Conservation (phyloP, 1,139 yeast species). For the Tardiomyces digboiensis region DNA sequence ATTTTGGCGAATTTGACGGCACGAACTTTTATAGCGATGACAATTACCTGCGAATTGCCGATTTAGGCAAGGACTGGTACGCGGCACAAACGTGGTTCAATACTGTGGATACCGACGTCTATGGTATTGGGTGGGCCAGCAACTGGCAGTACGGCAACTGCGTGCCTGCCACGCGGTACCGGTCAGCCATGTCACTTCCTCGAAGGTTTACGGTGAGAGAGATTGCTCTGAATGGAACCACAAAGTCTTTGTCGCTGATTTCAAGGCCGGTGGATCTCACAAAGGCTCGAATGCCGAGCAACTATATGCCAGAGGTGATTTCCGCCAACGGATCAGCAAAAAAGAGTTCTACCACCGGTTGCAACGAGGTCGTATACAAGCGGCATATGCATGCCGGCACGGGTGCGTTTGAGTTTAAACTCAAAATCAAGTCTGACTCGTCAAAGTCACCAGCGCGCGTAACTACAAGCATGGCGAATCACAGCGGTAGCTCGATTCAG, state of each 20-base stretch:
- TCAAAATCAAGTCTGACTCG: neutral
- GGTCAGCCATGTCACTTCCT: conserved; percentile 26
- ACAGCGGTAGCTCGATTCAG: neutral
- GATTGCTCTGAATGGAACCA: conserved; percentile 17
- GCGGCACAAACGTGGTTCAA: conserved; percentile 26
- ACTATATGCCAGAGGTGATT: no score
- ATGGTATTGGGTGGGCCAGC: conserved; percentile 29
- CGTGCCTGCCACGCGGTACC: conserved; percentile 28
- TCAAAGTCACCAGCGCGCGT: neutral
- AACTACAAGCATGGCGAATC: neutral
- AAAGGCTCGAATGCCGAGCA: no score
- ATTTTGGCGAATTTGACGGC: conserved; percentile 33
- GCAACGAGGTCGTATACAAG: no score
- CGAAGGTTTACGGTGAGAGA: conserved; percentile 23
- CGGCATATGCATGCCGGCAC: neutral
- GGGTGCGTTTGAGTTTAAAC: neutral
- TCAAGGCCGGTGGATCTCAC: no score
- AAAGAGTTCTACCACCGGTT: no score
- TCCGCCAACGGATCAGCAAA: no score
- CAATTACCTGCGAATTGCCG: conserved; percentile 21
- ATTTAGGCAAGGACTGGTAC: conserved; percentile 29
- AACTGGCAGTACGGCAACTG: conserved; percentile 30
- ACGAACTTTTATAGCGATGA: conserved; percentile 23
- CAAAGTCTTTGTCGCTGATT: conserved; percentile 14
- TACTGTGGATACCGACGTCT: conserved; percentile 13